Base-by-base conservation (phyloP, 2,329 filamentous ascomycete genomes). In the Apiospora rasikravindrae region DNA sequence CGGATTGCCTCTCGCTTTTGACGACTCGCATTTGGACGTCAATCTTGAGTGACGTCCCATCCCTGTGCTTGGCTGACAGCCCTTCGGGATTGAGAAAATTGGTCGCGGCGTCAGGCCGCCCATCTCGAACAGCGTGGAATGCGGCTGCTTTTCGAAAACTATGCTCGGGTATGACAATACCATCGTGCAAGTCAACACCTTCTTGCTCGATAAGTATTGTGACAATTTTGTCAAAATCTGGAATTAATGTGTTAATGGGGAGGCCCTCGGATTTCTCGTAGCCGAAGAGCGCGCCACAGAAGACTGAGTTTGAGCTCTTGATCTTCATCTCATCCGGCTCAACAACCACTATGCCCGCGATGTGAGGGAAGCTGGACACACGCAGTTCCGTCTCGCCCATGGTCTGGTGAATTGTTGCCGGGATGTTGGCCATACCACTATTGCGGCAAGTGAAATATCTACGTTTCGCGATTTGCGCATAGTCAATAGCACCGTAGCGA, bases 21-120 rank as follows among this genome's bases (percentile, higher is more conserved):
- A 98, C 95, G 33, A 99, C 95, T 45, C 96, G 91, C 93, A 99
- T 94, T 82, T 99, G 96, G 42, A 98, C 91, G 80, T 99, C 96
- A 47, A 99, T 94, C 82, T 94, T 96, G 74, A 99, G 92, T 74
- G 96, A 94, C 0, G 93, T 93, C 3, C 96, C 96, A 80, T 99
- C 96, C 51, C 95, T 91, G 81, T 99, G 96, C 78, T 90, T 92
- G 0, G 95, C 96, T 6, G 92, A 90, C 53, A 99, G 86, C 16
- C 96, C 96, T 75, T 94, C 93, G 1, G 96, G 95, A 71, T 93
- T 90, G 67, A 97, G 84, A 80, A 98, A 98, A 57, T 93, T 91
- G 2, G 92, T 89, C 0, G 92, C 89, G 10, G 92, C 93, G 82
- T 98, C 94, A 64, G 91, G 89, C 66, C 91, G 93, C 40, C 94